Evolutionary conservation across 176 grass and related monocot species (phyloP).

Genomic region (Juncus inflexus): DNA sequence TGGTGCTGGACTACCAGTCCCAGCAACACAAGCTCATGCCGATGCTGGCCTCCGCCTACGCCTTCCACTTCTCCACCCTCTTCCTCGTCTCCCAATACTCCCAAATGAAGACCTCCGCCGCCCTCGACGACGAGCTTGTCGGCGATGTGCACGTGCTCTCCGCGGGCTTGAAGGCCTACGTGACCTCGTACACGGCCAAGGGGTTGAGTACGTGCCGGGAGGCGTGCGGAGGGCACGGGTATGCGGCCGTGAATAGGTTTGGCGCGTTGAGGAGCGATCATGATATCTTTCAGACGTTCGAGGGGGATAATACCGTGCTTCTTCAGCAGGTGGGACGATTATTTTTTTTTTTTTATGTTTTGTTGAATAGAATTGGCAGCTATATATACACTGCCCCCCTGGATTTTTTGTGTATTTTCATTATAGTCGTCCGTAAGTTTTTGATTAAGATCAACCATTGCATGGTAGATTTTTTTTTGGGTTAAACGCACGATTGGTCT

Average conservation of each 20-base stretch:
- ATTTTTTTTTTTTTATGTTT: no score
- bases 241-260: slow-evolving; percentile 94
- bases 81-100: slow-evolving; percentile 72
- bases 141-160: slow-evolving; percentile 89
- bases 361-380: no score
- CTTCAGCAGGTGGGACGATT: slow-evolving; percentile 68
- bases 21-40: slow-evolving; percentile 97
- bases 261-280: slow-evolving; percentile 85
- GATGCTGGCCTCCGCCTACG: slow-evolving; percentile 85
- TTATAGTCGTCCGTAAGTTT: no score
- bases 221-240: slow-evolving; percentile 92
- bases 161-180: slow-evolving; percentile 84
- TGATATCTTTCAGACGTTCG: slow-evolving; percentile 99
- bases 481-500: no score
- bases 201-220: slow-evolving; percentile 83
- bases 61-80: slow-evolving; percentile 77
- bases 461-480: no score
- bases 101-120: slow-evolving; percentile 82
- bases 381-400: no score
- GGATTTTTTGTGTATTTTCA: no score
- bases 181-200: slow-evolving; percentile 93
- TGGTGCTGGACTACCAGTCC: slow-evolving; percentile 89
- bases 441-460: no score
- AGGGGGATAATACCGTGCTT: slow-evolving; percentile 98
- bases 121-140: slow-evolving; percentile 56